Evolutionary conservation across 805 yeast genomes (phyloP), one percentile per base, ranked within the genome.

Genomic region (Yamadazyma nakazawae): DNA sequence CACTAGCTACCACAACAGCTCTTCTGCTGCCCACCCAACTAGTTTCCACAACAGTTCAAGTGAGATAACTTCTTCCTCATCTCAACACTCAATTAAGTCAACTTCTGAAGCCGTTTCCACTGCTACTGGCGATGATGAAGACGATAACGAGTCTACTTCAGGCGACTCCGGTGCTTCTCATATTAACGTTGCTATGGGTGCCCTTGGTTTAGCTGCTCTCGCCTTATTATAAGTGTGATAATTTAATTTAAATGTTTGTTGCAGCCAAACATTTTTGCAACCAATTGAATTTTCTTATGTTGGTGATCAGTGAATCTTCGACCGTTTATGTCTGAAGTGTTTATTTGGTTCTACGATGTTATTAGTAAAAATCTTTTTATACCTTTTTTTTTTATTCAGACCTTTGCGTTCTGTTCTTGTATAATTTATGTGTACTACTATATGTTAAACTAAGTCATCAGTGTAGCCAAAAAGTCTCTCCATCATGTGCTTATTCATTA

Each of bases 161-260:
- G 47, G 56, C 17, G 52, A 45, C 13, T 46, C 40, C 31, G 43
- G 32, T 17, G 48, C 51, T 18, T 50, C 55, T 34, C 41, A 45
- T 4, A 42, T 37, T 30, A 46, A 46, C n/a, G 54, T 55, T 40
- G 57, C 60, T 24, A 47, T 54, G 34, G 64, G 64, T 34, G 40
- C 55, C 19, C 37, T 58, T 44, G 69, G 63, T 31, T 51, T 60
- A 10, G 58, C 60, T 35, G 70, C 65, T 36, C 60, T 66, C 34
- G 62, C 60, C 45, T 50, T 57, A 54, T 47, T 56, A 37, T 52
- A 47, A 48, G 39, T 31, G 30, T 34, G 26, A 31, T 14, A 18
- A 21, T 19, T 17, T 32, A 19, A 17, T 10, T 24, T 3, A 3
- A 6, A 13, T 26, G 5, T 26, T 12, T 17, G 28, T 28, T 28